These are phyloP conservation scores for Pistacia vera DNA, from an alignment of 345 rosid species.

Conservation along the genomic window DNA sequence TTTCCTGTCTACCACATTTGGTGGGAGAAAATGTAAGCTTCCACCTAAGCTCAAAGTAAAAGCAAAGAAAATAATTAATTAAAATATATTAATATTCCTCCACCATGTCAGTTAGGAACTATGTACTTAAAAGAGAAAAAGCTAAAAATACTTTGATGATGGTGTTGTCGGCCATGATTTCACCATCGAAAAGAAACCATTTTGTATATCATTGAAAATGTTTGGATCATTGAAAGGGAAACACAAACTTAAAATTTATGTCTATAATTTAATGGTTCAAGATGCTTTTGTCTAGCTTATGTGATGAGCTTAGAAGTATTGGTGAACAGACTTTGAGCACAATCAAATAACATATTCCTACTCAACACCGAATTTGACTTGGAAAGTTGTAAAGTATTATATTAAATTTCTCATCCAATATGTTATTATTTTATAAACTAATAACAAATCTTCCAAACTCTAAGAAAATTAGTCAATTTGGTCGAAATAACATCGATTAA, in stretches of 20 bases:
- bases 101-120: slow-evolving; percentile 60
- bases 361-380: neutral
- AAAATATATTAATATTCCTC: slow-evolving; percentile 32
- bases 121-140: slow-evolving; percentile 53
- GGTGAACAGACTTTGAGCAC: slow-evolving; percentile 4
- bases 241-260: neutral
- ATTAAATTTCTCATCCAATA: too few relatives aligned
- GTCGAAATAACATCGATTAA: too few relatives aligned
- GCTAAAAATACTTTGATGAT: slow-evolving; percentile 43
- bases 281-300: slow-evolving; percentile 2
- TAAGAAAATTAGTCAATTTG: too few relatives aligned
- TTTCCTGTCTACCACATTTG: slow-evolving; percentile 61
- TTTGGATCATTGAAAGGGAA: slow-evolving; percentile 16
- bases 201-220: slow-evolving; percentile 12
- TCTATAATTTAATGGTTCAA: neutral
- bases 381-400: neutral
- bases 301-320: neutral
- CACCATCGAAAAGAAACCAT: slow-evolving; percentile 23
- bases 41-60: slow-evolving; percentile 47
- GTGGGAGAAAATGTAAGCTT: slow-evolving; percentile 47
- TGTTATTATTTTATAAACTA: too few relatives aligned
- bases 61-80: neutral
- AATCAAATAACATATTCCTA: neutral
- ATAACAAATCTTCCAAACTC: too few relatives aligned
- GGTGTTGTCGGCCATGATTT: slow-evolving; percentile 64